Evolutionary conservation across 1,284 basidiomycete genomes (phyloP).

Genomic region (Ustilago cynodontis): DNA sequence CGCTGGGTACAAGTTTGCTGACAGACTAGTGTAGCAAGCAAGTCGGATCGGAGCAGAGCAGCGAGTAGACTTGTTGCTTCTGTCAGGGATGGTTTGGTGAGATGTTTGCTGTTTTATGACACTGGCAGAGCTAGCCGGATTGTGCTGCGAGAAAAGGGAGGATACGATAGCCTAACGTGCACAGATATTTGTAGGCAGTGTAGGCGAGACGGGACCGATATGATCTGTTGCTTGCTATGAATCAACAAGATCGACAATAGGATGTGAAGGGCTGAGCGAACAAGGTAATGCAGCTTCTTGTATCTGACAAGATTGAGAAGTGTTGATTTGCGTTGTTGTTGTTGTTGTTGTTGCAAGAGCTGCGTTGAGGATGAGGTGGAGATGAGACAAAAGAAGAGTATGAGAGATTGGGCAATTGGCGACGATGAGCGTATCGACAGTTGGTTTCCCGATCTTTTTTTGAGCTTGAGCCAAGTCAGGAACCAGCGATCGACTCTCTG

Average conservation of each 20-base stretch:
- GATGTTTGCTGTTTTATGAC: background rate
- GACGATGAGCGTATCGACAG: conserved; percentile 26
- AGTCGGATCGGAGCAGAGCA: background rate
- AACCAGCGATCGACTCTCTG: too few relatives aligned
- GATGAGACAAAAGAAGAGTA: background rate
- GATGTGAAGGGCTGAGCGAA: background rate
- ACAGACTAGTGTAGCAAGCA: background rate
- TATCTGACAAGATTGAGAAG: too few relatives aligned
- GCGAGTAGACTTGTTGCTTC: background rate
- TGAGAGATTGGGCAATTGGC: background rate
- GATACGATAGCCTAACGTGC: conserved; percentile 24
- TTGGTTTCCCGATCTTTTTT: conserved; percentile 3
- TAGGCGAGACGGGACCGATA: conserved; percentile 12
- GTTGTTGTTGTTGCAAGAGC: conserved; percentile 4
- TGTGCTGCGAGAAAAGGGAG: conserved; percentile 2
- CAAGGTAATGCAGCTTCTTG: conserved; percentile 4
- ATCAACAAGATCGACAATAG: background rate
- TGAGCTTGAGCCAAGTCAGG: background rate
- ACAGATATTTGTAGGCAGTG: conserved; percentile 50
- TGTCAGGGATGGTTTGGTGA: background rate
- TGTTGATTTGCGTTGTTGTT: conserved; percentile 3
- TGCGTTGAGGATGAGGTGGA: conserved; percentile 4
- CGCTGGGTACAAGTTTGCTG: background rate
- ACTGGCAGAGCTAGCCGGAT: conserved; percentile 4
- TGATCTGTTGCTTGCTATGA: conserved; percentile 2